phyloP scores from a whole-genome alignment of 768 basidiomycete genomes.

The Lentinula aciculospora region DNA sequence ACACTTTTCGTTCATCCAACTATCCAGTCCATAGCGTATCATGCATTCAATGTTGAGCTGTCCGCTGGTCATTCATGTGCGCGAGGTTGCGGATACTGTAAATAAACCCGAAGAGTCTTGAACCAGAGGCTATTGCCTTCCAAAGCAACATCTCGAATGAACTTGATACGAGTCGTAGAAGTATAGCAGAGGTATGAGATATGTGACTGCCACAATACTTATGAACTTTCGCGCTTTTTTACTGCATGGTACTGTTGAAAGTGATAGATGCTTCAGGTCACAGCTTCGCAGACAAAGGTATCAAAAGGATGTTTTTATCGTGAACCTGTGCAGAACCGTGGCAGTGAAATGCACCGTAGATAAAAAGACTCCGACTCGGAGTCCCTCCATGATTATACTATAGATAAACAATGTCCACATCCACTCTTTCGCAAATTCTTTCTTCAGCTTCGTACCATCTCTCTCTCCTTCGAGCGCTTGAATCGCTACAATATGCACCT shows the following conservation, averaged over 20 bases:
- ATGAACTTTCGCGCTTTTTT: too few species aligned
- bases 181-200: too few species aligned
- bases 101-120: neutral
- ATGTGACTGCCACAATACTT: too few species aligned
- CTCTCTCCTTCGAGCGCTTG: constrained; percentile 25
- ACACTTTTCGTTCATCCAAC: neutral
- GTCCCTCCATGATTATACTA: neutral
- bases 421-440: constrained; percentile 17
- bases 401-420: neutral
- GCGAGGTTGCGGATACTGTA: neutral
- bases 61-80: neutral
- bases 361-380: neutral
- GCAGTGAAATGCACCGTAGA: neutral
- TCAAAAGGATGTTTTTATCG: too few species aligned
- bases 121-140: neutral
- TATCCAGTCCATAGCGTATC: neutral
- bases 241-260: too few species aligned
- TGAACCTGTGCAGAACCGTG: neutral
- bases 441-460: constrained; percentile 34
- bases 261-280: too few species aligned
- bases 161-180: too few species aligned
- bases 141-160: neutral
- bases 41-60: constrained; percentile 1
- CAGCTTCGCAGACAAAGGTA: too few species aligned
- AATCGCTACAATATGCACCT: constrained; percentile 34